phyloP scores from a whole-genome alignment of 1,284 basidiomycete species.

The Ustilago hordei region DNA sequence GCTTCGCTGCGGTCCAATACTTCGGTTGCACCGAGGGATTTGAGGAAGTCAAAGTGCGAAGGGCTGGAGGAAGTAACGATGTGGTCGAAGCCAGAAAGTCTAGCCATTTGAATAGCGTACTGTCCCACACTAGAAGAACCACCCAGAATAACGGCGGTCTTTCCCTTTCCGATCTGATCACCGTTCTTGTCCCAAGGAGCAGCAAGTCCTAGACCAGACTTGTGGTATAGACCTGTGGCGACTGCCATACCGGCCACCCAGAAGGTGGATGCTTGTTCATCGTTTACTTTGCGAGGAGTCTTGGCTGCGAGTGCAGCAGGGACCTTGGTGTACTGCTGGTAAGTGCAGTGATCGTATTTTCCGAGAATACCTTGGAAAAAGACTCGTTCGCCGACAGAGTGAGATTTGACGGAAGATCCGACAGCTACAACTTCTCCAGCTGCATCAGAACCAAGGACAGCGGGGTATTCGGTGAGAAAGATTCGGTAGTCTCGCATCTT shows the following conservation, averaged over 20 bases:
- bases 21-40: slow-evolving; percentile 45
- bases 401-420: slow-evolving; percentile 32
- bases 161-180: slow-evolving; percentile 38
- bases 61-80: slow-evolving; percentile 54
- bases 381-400: slow-evolving; percentile 53
- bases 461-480: slow-evolving; percentile 45
- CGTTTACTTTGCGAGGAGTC: slow-evolving; percentile 50
- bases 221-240: slow-evolving; percentile 51
- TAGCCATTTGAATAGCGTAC: slow-evolving; percentile 60
- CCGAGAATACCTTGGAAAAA: slow-evolving; percentile 63
- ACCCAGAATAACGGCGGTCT: slow-evolving; percentile 56
- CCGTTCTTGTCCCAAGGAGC: slow-evolving; percentile 57
- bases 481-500: slow-evolving; percentile 52
- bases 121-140: slow-evolving; percentile 56
- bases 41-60: slow-evolving; percentile 44
- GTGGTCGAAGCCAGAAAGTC: slow-evolving; percentile 49
- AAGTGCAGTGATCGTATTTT: slow-evolving; percentile 44
- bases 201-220: slow-evolving; percentile 23
- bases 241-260: slow-evolving; percentile 49
- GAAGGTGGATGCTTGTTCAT: slow-evolving; percentile 58
- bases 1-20: slow-evolving; percentile 43
- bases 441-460: slow-evolving; percentile 56
- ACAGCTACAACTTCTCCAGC: slow-evolving; percentile 48
- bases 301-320: slow-evolving; percentile 45
- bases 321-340: slow-evolving; percentile 57